These are phyloP conservation scores for Acacia concinna DNA, from an alignment of 331 rosid genomes.

Conservation along the genomic window DNA sequence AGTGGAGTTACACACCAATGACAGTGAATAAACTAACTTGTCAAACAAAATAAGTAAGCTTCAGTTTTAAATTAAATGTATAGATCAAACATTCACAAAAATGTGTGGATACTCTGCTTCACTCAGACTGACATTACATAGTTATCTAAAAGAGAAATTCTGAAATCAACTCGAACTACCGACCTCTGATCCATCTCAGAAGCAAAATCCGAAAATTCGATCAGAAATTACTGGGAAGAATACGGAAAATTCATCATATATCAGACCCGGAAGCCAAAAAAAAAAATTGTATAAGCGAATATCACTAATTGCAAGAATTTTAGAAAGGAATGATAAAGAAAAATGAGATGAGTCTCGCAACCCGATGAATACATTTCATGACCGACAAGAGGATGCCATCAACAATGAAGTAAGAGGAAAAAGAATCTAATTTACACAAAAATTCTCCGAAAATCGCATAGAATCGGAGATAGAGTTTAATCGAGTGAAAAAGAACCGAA, in stretches of 20 bases:
- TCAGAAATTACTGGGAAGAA: not conserved
- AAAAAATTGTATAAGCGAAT: not conserved
- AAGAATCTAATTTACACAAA: not conserved
- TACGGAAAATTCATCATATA: constrained; percentile 5
- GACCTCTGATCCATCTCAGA: not conserved
- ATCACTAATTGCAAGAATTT: not conserved
- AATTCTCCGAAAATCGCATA: constrained; percentile 7
- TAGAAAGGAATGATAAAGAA: not conserved
- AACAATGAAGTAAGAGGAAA: not conserved
- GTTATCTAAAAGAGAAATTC: not conserved
- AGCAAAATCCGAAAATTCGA: not conserved
- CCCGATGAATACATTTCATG: not conserved
- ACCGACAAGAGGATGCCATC: not conserved
- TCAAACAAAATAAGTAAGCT: not conserved
- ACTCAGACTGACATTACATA: not conserved
- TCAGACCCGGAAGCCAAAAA: too few relatives aligned
- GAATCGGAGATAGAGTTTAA: constrained; percentile 8
- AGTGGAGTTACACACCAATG: not conserved
- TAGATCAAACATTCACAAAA: not conserved
- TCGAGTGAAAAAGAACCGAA: not conserved
- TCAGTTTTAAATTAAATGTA: not conserved
- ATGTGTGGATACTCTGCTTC: not conserved
- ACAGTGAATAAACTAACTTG: not conserved
- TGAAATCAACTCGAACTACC: not conserved
- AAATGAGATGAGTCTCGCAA: not conserved